Conservation (phyloP, 768 basidiomycete genomes). For the Mrakia gelida region DNA sequence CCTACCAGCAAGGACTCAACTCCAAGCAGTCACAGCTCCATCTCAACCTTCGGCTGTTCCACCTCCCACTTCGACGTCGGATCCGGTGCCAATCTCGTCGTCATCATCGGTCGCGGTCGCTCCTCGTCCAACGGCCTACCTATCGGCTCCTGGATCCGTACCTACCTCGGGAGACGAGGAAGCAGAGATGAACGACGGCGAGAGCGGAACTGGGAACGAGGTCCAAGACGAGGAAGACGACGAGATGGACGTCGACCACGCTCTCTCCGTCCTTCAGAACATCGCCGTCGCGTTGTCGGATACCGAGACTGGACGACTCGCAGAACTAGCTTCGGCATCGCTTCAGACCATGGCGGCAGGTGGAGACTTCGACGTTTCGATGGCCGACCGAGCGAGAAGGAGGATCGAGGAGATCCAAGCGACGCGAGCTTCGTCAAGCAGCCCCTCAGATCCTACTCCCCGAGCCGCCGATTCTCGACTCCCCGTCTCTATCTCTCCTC, state of each 20-base stretch:
- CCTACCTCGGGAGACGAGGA: slow-evolving; percentile 33
- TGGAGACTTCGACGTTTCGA: neutral
- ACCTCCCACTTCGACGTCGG: neutral
- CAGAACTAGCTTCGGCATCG: slow-evolving; percentile 8
- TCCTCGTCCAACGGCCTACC: neutral
- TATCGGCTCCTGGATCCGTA: slow-evolving; percentile 11
- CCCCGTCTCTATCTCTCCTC: slow-evolving; percentile 5
- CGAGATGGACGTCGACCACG: slow-evolving; percentile 35
- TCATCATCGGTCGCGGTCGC: neutral
- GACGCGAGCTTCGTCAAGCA: neutral
- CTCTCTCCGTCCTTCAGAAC: neutral
- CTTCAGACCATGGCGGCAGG: slow-evolving; percentile 13
- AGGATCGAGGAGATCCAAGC: neutral
- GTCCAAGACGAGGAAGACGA: slow-evolving; percentile 28
- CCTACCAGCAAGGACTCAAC: neutral
- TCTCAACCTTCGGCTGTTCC: neutral
- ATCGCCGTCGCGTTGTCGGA: slow-evolving; percentile 20
- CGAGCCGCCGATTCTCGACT: neutral
- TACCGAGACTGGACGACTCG: slow-evolving; percentile 25
- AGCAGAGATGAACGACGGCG: slow-evolving; percentile 35
- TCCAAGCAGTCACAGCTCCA: neutral
- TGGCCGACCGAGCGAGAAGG: neutral
- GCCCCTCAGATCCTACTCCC: neutral
- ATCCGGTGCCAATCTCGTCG: neutral
- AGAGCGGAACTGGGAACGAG: slow-evolving; percentile 14